phyloP scores from a whole-genome alignment of 2,329 filamentous ascomycete species.

The Endocalyx cinctus region DNA sequence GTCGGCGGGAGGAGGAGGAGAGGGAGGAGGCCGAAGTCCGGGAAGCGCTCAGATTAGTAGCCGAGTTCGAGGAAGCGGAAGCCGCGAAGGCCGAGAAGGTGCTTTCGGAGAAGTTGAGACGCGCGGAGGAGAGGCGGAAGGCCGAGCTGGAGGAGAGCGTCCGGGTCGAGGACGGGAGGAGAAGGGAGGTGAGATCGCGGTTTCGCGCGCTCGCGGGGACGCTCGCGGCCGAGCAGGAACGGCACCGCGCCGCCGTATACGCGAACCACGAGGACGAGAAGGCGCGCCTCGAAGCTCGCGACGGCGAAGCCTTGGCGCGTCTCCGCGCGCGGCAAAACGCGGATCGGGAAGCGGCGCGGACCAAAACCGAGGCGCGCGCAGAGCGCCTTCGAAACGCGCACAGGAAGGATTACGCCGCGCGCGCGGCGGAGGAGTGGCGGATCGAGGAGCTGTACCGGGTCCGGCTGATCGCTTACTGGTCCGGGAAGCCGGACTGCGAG shows the following conservation, averaged over 20 bases:
- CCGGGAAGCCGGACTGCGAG: slow-evolving; percentile 26
- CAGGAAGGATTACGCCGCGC: slow-evolving; percentile 36
- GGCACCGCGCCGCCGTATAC: slow-evolving; percentile 36
- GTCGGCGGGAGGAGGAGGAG: slow-evolving; percentile 29
- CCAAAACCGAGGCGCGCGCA: slow-evolving; percentile 15
- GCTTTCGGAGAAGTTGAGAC: slow-evolving; percentile 32
- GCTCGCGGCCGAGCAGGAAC: slow-evolving; percentile 36
- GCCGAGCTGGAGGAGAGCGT: slow-evolving; percentile 34
- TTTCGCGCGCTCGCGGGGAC: slow-evolving; percentile 32
- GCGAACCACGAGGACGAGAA: slow-evolving; percentile 14
- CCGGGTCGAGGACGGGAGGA: slow-evolving; percentile 35
- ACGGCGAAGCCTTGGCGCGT: slow-evolving; percentile 32
- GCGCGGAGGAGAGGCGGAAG: slow-evolving; percentile 32
- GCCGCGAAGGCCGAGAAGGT: slow-evolving; percentile 35
- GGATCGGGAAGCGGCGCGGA: no score
- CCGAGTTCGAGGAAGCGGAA: slow-evolving; percentile 44
- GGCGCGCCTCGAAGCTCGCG: slow-evolving; percentile 31
- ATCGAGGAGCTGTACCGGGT: slow-evolving; percentile 41
- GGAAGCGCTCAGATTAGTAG: slow-evolving; percentile 41
- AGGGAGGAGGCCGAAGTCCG: slow-evolving; percentile 30
- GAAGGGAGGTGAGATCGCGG: slow-evolving; percentile 32
- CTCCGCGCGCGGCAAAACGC: slow-evolving; percentile 24
- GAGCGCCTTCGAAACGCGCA: slow-evolving; percentile 31
- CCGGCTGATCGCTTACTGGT: slow-evolving; percentile 35
- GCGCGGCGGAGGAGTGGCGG: slow-evolving; percentile 35